A percentile compares a stretch with the other conserved stretches of the same genome.
phyloP scores from a whole-genome alignment of 495 filamentous ascomycete species.

The Trichoderma gamsii region DNA sequence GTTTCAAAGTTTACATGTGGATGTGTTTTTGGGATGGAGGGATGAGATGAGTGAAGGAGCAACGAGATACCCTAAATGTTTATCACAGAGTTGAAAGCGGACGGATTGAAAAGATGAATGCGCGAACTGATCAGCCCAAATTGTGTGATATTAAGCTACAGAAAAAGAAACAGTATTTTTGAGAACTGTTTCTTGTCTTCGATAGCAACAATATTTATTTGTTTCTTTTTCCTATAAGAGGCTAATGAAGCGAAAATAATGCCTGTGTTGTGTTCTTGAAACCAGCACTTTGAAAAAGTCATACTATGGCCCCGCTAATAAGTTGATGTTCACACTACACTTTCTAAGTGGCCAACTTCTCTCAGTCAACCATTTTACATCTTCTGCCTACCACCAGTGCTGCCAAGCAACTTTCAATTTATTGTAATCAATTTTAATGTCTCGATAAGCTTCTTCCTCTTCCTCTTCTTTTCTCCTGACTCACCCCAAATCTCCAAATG shows the following conservation, averaged over 20 bases:
- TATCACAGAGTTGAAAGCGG: neutral
- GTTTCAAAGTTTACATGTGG: neutral
- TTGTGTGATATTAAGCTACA: neutral
- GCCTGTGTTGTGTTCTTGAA: neutral
- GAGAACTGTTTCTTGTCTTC: neutral
- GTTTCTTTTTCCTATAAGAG: neutral
- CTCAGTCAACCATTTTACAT: neutral
- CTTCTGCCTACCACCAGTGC: neutral
- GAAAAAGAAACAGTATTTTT: neutral
- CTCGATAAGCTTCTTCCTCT: neutral
- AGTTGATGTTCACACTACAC: neutral
- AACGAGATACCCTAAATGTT: conserved; percentile 2
- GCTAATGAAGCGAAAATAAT: neutral
- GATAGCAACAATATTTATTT: neutral
- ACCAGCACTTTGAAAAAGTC: too few species aligned
- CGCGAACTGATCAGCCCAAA: neutral
- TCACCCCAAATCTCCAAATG: conserved; percentile 58
- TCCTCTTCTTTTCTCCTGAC: neutral
- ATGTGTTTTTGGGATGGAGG: neutral
- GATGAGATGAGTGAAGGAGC: neutral
- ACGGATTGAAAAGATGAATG: neutral
- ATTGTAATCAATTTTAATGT: neutral
- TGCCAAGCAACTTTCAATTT: neutral
- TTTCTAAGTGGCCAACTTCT: too few species aligned
- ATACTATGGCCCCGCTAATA: neutral